Evolutionary conservation across 345 rosid species (phyloP), one percentile per base, ranked within the genome.

Genomic region (Euphorbia pulcherrima): DNA sequence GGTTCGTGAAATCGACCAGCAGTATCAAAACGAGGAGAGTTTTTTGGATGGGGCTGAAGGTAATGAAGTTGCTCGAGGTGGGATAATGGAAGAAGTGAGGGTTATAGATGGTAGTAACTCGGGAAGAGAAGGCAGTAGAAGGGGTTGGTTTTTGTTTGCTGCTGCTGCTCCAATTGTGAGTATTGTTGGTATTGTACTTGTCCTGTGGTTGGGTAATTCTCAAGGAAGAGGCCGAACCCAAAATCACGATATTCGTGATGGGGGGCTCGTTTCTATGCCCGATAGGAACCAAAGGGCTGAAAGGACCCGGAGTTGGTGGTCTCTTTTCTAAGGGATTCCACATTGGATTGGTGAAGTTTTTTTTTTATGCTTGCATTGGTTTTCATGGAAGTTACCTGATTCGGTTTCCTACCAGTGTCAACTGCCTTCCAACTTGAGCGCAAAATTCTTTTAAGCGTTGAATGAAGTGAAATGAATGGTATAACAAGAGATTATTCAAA

Each of bases 111-210:
- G 57, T 2, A 53, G 39, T 54, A 54, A 51, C 55, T 64, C 81
- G 16, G 30, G 48, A 24, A 63, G 62, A 64, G 75, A 76, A 70
- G 67, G 80, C 33, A 68, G 82, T 48, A 74, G 88, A 72, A 84
- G 94, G 75, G 79, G 92, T 73, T 88, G 97, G 98, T 69, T 93
- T 66, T 78, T 79, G 68, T 75, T 85, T 37, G 90, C 91, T 46
- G 97, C 91, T 46, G 97, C 94, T 55, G 88, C 90, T n/a, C 97
- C 97, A 59, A 87, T 90, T 72, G 83, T 90, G 41, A 77, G 95
- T 74, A 84, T 90, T 8, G 84, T 84, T 48, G 95, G 97, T 1
- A 79, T 90, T 67, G 97, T 82, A 53, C 80, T 93, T 70, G 82
- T 83, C 50, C 51, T 87, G 59, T 88, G 92, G 90, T 74, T 86